Evolutionary conservation across 495 filamentous ascomycete species (phyloP).

Genomic region (Aspergillus conjunctus): DNA sequence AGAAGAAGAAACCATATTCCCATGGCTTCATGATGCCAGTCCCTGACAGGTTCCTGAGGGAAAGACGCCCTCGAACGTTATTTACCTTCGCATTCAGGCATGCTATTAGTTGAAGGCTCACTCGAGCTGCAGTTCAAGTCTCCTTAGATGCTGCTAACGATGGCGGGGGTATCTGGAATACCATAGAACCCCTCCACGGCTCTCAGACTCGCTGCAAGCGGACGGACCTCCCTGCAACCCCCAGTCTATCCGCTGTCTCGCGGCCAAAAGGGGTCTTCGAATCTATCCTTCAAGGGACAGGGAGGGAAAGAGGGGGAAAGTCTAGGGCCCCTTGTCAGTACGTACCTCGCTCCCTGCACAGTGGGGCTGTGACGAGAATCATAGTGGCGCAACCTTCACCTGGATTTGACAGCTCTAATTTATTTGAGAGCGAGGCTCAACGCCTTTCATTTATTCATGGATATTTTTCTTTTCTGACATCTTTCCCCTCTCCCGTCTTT

Average conservation of each 20-base stretch:
- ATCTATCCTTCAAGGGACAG: conserved; percentile 7
- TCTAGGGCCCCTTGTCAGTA: background rate
- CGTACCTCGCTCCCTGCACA: conserved; percentile 2
- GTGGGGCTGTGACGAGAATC: conserved; percentile 8
- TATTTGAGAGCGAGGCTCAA: background rate
- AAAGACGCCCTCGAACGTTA: background rate
- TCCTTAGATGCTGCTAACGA: background rate
- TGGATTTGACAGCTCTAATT: background rate
- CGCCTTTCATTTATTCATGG: background rate
- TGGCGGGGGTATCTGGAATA: background rate
- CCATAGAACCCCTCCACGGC: background rate
- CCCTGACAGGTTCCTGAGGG: conserved; percentile 14
- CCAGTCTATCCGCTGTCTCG: conserved; percentile 15
- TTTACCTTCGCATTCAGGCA: background rate
- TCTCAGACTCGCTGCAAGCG: conserved; percentile 18
- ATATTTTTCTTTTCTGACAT: background rate
- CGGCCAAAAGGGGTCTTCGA: conserved; percentile 11
- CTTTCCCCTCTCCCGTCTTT: background rate
- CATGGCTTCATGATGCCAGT: conserved; percentile 9
- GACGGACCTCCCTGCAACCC: conserved; percentile 25
- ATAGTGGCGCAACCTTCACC: background rate
- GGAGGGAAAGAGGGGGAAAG: background rate
- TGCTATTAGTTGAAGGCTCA: too few relatives aligned
- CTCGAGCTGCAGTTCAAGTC: background rate
- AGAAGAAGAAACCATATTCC: background rate